A percentile compares a stretch with the other conserved stretches of the same genome.
Conservation (phyloP, 805 yeast genomes). For the Wickerhamomyces ciferrii region DNA sequence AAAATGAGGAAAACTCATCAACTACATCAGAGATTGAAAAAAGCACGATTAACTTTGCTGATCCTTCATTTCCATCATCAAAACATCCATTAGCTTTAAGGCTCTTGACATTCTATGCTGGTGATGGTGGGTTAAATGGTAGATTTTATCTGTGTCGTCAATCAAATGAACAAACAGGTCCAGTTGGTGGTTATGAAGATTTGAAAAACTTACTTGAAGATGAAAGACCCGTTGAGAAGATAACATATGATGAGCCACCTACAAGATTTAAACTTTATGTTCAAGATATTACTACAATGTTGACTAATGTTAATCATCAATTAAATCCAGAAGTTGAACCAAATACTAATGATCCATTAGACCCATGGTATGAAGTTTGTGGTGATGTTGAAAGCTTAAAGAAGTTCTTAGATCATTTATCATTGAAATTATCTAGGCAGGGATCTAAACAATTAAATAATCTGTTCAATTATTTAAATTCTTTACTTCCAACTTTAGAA, state of each 20-base stretch:
- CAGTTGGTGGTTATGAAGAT: constrained; percentile 9
- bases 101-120: constrained; percentile 21
- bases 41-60: constrained; percentile 7
- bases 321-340: constrained; percentile 1
- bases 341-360: neutral
- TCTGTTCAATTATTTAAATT: constrained; percentile 8
- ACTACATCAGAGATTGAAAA: constrained; percentile 5
- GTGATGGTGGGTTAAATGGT: constrained; percentile 21
- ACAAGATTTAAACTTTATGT: constrained; percentile 22
- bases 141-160: constrained; percentile 19
- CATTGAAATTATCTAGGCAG: neutral
- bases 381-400: constrained; percentile 8
- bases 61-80: constrained; percentile 15
- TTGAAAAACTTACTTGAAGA: constrained; percentile 3
- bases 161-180: constrained; percentile 13
- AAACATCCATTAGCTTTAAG: constrained; percentile 16
- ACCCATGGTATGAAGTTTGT: constrained; percentile 24
- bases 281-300: constrained; percentile 18
- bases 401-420: constrained; percentile 9
- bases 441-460: constrained; percentile 5
- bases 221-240: constrained; percentile 6
- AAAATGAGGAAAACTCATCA: constrained; percentile 4
- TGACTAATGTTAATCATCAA: neutral
- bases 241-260: constrained; percentile 11
- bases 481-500: constrained; percentile 8